Evolutionary conservation across 2,329 filamentous ascomycete genomes (phyloP).

Genomic region (Fusarium sp.): DNA sequence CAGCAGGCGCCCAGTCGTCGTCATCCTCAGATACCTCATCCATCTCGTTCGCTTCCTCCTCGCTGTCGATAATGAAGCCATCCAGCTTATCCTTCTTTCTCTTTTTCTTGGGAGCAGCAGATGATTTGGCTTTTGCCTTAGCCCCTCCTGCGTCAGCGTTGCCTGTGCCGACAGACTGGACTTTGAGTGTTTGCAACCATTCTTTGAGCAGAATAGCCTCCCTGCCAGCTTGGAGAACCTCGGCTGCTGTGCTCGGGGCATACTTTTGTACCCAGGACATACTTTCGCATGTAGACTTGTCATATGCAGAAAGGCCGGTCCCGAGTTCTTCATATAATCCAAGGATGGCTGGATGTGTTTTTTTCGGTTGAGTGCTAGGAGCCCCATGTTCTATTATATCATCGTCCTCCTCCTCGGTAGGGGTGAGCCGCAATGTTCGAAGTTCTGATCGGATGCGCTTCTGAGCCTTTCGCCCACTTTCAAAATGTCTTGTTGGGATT

Average conservation of each 20-base stretch:
- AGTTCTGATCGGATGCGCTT: constrained; percentile 59
- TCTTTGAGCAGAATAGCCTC: constrained; percentile 79
- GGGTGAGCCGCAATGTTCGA: constrained; percentile 40
- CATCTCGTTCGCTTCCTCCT: constrained; percentile 77
- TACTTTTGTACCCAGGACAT: constrained; percentile 87
- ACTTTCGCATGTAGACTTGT: constrained; percentile 79
- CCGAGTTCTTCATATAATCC: constrained; percentile 70
- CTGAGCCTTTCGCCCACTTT: constrained; percentile 67
- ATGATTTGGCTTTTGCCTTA: constrained; percentile 44
- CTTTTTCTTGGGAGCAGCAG: constrained; percentile 64
- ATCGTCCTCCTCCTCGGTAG: constrained; percentile 2
- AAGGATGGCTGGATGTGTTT: constrained; percentile 67
- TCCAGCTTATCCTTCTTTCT: constrained; percentile 80
- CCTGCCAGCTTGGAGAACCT: constrained; percentile 79
- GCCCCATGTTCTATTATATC: constrained; percentile 52
- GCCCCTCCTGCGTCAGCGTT: constrained; percentile 45
- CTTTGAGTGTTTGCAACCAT: constrained; percentile 82
- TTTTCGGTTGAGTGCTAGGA: constrained; percentile 19
- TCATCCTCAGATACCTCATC: constrained; percentile 74
- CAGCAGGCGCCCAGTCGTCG: constrained; percentile 55
- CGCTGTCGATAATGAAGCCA: constrained; percentile 82
- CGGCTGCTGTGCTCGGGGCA: constrained; percentile 72
- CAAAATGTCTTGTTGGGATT: constrained; percentile 65
- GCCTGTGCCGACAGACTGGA: constrained; percentile 79
- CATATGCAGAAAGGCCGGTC: constrained; percentile 79